Evolutionary conservation across 2,329 filamentous ascomycete species (phyloP).

Genomic region (Calonectria fujianensis): DNA sequence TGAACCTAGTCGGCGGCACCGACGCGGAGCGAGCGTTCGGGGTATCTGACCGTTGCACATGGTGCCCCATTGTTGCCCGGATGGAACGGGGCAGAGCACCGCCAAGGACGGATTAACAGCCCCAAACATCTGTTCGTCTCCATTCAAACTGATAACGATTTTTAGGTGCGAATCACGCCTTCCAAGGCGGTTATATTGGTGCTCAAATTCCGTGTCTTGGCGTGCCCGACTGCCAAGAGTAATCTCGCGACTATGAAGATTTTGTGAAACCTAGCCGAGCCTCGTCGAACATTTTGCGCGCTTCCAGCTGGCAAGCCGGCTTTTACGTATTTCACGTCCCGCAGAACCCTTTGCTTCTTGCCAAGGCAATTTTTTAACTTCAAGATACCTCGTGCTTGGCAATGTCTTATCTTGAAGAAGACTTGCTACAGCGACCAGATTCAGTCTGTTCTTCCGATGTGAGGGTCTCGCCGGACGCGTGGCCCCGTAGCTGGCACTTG

Average conservation of each 20-base stretch:
- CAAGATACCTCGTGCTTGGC: not conserved
- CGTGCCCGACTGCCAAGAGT: not conserved
- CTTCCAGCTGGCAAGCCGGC: not conserved
- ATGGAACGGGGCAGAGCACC: slow-evolving; percentile 9
- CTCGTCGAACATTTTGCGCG: not conserved
- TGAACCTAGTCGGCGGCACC: slow-evolving; percentile 28
- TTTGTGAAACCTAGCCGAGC: not conserved
- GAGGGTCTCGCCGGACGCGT: slow-evolving; percentile 20
- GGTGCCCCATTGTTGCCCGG: slow-evolving; percentile 22
- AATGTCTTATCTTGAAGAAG: not conserved
- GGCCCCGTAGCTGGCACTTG: slow-evolving; percentile 13
- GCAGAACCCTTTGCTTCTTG: not conserved
- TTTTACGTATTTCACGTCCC: not conserved
- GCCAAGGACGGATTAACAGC: slow-evolving; percentile 17
- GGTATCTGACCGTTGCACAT: slow-evolving; percentile 16
- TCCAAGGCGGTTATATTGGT: slow-evolving; percentile 9
- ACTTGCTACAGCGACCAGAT: not conserved
- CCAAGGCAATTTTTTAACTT: not conserved
- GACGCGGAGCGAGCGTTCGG: slow-evolving; percentile 6
- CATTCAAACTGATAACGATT: slow-evolving; percentile 25
- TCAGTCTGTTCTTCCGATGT: not conserved
- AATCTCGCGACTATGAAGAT: slow-evolving; percentile 10
- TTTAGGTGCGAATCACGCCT: slow-evolving; percentile 27
- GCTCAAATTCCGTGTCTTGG: slow-evolving; percentile 1
- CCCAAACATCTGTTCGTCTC: slow-evolving; percentile 9